These are phyloP conservation scores for Thermoascus crustaceus DNA, from an alignment of 2,329 filamentous ascomycete species.

Conservation along the genomic window DNA sequence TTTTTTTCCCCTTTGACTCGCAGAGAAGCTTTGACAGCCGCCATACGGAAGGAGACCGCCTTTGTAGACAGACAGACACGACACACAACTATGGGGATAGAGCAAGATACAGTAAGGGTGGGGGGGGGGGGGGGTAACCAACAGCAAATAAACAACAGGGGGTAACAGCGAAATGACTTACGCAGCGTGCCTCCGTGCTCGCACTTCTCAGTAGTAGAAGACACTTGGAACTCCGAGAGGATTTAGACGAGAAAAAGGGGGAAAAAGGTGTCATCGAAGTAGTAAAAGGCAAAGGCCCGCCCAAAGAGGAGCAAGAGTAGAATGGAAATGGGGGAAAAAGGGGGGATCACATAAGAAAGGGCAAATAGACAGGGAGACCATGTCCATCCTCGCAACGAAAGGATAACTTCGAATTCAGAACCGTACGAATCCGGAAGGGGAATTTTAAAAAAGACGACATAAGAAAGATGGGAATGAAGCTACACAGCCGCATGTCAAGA, in stretches of 20 bases:
- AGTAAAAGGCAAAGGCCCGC: neutral
- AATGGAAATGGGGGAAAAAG: neutral
- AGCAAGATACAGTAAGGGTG: slow-evolving; percentile 1
- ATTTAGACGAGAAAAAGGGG: too few relatives aligned
- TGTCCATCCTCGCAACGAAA: slow-evolving; percentile 1
- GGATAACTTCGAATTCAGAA: too few relatives aligned
- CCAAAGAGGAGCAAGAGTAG: neutral
- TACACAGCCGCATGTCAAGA: neutral
- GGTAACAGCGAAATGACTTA: neutral
- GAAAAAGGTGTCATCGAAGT: too few relatives aligned
- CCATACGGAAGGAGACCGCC: too few relatives aligned
- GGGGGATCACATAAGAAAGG: neutral
- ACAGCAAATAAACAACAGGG: neutral
- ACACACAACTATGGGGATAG: too few relatives aligned
- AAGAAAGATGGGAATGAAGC: too few relatives aligned
- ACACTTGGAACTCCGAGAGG: neutral
- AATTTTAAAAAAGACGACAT: too few relatives aligned
- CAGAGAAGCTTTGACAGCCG: neutral
- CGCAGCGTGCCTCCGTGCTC: neutral
- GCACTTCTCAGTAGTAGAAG: neutral
- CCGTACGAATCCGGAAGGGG: too few relatives aligned
- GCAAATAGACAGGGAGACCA: neutral
- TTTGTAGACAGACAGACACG: too few relatives aligned
- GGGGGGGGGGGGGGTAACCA: neutral
- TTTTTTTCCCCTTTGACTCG: neutral